These are phyloP conservation scores for Hypoxylon sp. DNA, from an alignment of 2,329 filamentous ascomycete genomes.

Conservation along the genomic window DNA sequence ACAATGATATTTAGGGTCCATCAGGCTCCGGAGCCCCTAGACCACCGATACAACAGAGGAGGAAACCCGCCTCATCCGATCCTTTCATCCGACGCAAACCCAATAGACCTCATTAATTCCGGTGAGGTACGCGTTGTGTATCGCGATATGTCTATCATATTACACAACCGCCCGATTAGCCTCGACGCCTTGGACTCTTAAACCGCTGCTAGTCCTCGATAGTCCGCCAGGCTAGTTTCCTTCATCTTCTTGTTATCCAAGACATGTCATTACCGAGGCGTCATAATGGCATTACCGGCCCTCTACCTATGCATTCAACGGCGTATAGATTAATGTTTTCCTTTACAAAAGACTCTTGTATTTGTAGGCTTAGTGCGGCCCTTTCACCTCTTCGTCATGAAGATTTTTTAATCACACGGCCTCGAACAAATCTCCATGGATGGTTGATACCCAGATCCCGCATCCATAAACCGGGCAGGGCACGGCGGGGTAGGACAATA, in stretches of 20 bases:
- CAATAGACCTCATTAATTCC: conserved; percentile 45
- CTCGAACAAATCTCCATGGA: conserved; percentile 10
- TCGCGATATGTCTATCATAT: neutral
- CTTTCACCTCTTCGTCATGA: neutral
- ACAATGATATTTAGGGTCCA: conserved; percentile 44
- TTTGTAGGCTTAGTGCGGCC: conserved; percentile 5
- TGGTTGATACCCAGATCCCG: conserved; percentile 29
- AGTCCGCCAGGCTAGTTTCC: neutral
- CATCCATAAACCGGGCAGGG: conserved; percentile 8
- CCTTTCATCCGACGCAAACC: conserved; percentile 52
- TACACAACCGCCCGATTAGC: neutral
- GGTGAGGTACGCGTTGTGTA: neutral
- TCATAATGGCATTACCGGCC: conserved; percentile 1
- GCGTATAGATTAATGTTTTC: conserved; percentile 18
- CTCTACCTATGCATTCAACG: conserved; percentile 28
- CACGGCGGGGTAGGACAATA: neutral
- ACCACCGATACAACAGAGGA: conserved; percentile 39
- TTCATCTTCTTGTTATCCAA: neutral
- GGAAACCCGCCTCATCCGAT: conserved; percentile 39
- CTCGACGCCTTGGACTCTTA: neutral
- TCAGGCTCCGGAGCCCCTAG: conserved; percentile 41
- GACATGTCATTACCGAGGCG: neutral
- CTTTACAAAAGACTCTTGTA: neutral
- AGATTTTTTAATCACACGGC: conserved; percentile 6
- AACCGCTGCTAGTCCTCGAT: neutral